Evolutionary conservation across 108 stramenopile species (phyloP), one percentile per base, ranked within the genome.

Genomic region (Parmales sp.): DNA sequence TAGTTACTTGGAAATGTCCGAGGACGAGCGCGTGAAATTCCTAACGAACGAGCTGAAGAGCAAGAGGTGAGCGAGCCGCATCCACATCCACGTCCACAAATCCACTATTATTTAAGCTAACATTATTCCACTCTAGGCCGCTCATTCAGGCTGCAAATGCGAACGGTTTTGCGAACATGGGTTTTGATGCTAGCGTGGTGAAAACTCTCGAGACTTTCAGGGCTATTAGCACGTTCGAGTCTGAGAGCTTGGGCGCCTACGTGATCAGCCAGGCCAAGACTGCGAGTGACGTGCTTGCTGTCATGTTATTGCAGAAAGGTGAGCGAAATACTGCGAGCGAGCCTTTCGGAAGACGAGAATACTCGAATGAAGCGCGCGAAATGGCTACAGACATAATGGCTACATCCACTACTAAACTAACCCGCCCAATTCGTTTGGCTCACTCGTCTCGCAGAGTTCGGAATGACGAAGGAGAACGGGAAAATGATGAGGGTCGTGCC

Each of bases 181-280:
- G 37, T 54, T 95, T 89, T 65, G 74, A 86, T 0, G 73, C 74
- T 2, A 87, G 83, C 8, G 78, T 81, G 3, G 48, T 83, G 34
- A 88, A 92, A 65, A 86, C 86, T 7, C 72, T 92, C 2, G 88
- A 85, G 64, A 92, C 83, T 22, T 86, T 83, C 66, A 23, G 68
- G 39, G 88, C 90, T 86, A 90, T 92, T 66, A 93, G 64, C 74
- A 90, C 60, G 82, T 87, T 60, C 4, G 54, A 34, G 2, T 34
- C 54, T 39, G 93, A 70, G 18, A 88, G 88, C 51, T 74, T 96
- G 28, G 93, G 94, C 1, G 97, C 97, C 5, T 96, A 98, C 63
- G 97, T 98, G 7, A 98, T 98, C 69, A 89, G 87, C 67, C 95
- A 96, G 76, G 87, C 88, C 39, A 92, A 89, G 20, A 74, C 81